Percentiles rank a stretch among this genome's conserved stretches.
Evolutionary conservation across 139 green algal species (phyloP).

Genomic region (Tetradesmus lagerheimii): DNA sequence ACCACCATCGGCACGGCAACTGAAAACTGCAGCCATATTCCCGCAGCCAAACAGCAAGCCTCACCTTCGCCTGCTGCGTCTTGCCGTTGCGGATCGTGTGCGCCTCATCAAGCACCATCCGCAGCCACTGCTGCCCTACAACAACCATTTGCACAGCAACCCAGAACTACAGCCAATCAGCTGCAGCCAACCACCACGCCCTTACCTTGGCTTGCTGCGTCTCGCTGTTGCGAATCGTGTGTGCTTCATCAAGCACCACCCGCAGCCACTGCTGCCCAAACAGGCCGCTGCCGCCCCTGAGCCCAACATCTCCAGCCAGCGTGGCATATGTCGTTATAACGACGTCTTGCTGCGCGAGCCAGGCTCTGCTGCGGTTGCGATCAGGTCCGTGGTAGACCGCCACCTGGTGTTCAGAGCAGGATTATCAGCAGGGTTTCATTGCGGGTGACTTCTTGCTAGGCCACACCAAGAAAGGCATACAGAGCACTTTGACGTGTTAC

Average conservation of each 20-base stretch:
- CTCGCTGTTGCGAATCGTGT: constrained; percentile 70
- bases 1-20: too few species aligned
- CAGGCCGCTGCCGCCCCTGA: constrained; percentile 23
- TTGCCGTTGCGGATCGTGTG: constrained; percentile 73
- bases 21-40: too few species aligned
- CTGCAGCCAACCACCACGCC: too few species aligned
- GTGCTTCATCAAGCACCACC: constrained; percentile 74
- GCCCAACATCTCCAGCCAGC: constrained; percentile 55
- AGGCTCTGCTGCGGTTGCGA: constrained; percentile 48
- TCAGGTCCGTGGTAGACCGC: constrained; percentile 60
- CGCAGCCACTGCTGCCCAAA: constrained; percentile 61
- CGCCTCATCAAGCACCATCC: constrained; percentile 73
- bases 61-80: constrained; percentile 54
- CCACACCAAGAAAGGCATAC: too few species aligned
- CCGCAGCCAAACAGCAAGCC: constrained; percentile 29
- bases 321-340: constrained; percentile 76
- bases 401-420: constrained; percentile 54
- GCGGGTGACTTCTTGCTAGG: too few species aligned
- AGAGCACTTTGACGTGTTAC: too few species aligned
- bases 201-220: constrained; percentile 55
- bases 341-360: constrained; percentile 71
- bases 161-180: too few species aligned
- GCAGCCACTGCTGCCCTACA: constrained; percentile 61
- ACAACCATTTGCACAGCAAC: too few species aligned
- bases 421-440: too few species aligned